These are phyloP conservation scores for Hapsidospora chrysogenum DNA, from an alignment of 495 filamentous ascomycete genomes.

Conservation along the genomic window DNA sequence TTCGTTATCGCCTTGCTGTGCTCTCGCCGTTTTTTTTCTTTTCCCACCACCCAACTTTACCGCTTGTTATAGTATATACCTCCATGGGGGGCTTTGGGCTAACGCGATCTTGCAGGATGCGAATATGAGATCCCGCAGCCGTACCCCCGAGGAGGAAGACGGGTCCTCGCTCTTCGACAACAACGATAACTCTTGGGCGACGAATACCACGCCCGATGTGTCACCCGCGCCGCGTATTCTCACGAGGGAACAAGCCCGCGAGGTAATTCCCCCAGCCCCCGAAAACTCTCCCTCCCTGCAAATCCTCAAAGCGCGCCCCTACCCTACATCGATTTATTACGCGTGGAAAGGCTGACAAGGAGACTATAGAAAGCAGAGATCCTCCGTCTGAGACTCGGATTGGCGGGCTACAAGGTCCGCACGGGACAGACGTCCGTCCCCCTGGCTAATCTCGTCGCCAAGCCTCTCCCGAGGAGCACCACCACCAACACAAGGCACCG, in stretches of 20 bases:
- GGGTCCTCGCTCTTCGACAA: too few relatives aligned
- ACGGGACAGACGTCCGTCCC: constrained; percentile 34
- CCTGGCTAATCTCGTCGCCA: constrained; percentile 20
- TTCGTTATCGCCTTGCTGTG: too few relatives aligned
- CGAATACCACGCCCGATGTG: constrained; percentile 7
- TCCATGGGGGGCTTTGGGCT: too few relatives aligned
- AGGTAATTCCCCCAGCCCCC: constrained; percentile 12
- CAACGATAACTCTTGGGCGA: too few relatives aligned
- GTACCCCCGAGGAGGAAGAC: too few relatives aligned
- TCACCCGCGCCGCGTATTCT: constrained; percentile 8
- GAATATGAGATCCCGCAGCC: too few relatives aligned
- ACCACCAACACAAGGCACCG: not conserved
- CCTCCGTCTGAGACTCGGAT: constrained; percentile 29
- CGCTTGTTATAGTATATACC: too few relatives aligned
- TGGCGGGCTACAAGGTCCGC: constrained; percentile 35
- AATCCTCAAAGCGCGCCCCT: not conserved
- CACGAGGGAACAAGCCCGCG: constrained; percentile 24
- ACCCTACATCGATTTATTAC: too few relatives aligned
- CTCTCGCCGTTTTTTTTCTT: too few relatives aligned
- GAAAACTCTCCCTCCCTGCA: not conserved
- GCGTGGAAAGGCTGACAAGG: not conserved
- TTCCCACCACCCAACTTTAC: too few relatives aligned
- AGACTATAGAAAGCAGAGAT: constrained; percentile 26
- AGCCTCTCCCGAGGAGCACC: constrained; percentile 6
- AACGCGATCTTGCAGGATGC: too few relatives aligned